A percentile compares a stretch with the other conserved stretches of the same genome.
Evolutionary conservation across 2,329 filamentous ascomycete genomes (phyloP).

Genomic region (Epichloe sylvatica): DNA sequence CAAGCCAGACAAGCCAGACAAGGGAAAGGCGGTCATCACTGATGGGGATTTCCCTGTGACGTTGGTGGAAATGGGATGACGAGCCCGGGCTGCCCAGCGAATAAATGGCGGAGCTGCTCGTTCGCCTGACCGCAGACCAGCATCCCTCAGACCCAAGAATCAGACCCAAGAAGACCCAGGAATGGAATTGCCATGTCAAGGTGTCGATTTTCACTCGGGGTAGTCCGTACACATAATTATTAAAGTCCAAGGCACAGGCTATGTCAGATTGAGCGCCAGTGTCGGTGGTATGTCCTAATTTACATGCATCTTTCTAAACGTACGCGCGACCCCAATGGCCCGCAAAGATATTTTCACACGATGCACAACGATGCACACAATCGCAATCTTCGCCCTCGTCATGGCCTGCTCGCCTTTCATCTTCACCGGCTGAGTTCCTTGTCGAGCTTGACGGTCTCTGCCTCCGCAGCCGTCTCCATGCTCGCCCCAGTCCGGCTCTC

Average conservation of each 20-base stretch:
- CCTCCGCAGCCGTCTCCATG: slow-evolving; percentile 5
- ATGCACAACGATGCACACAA: not conserved
- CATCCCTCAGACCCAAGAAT: too few relatives aligned
- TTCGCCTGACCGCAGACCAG: too few relatives aligned
- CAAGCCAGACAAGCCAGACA: too few relatives aligned
- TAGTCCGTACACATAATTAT: not conserved
- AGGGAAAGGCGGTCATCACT: too few relatives aligned
- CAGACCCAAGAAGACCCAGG: too few relatives aligned
- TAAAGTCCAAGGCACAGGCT: not conserved
- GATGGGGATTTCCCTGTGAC: not conserved
- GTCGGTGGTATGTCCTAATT: slow-evolving; percentile 1
- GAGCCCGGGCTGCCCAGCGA: too few relatives aligned
- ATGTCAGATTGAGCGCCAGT: not conserved
- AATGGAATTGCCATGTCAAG: too few relatives aligned
- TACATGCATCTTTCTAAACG: slow-evolving; percentile 1
- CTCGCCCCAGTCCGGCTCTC: slow-evolving; percentile 14
- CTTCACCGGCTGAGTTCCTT: slow-evolving; percentile 3
- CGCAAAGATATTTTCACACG: not conserved
- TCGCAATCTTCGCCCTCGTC: not conserved
- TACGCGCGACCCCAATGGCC: not conserved
- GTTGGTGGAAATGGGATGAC: too few relatives aligned
- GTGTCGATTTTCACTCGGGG: not conserved
- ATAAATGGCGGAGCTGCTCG: too few relatives aligned
- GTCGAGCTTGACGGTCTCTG: slow-evolving; percentile 7
- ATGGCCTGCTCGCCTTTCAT: not conserved